phyloP scores from a whole-genome alignment of 345 rosid species.

The Bruguiera gymnorhiza region DNA sequence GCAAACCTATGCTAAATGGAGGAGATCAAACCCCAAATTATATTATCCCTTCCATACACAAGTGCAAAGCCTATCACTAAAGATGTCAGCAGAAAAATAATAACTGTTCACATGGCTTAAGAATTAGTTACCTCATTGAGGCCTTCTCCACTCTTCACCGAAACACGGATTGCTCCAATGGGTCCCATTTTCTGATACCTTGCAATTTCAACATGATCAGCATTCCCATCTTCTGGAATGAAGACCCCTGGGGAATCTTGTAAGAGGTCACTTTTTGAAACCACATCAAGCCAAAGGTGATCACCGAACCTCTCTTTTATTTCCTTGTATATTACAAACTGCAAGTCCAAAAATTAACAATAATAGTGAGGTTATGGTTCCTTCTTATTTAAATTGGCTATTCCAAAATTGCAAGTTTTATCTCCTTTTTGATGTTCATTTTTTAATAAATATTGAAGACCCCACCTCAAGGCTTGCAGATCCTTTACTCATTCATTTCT shows the following conservation, averaged over 20 bases:
- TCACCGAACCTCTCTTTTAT: conserved; percentile 63
- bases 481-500: too few species aligned
- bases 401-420: too few species aligned
- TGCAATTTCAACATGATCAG: conserved; percentile 46
- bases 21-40: not conserved
- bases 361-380: not conserved
- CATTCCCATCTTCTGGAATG: conserved; percentile 49
- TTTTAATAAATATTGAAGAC: too few species aligned
- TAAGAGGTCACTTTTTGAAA: conserved; percentile 83
- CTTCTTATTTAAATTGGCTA: too few species aligned
- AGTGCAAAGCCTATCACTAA: not conserved
- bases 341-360: conserved; percentile 24
- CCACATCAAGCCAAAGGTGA: conserved; percentile 81
- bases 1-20: not conserved
- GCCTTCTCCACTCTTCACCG: conserved; percentile 64
- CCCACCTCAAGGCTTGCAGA: too few species aligned
- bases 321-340: conserved; percentile 81
- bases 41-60: not conserved
- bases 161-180: conserved; percentile 60
- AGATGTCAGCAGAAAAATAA: not conserved
- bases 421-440: too few species aligned
- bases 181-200: conserved; percentile 70
- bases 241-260: conserved; percentile 52
- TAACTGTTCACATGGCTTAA: too few species aligned
- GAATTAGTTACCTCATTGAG: conserved; percentile 50